Percentiles rank a stretch among this genome's conserved stretches.
phyloP scores from a whole-genome alignment of 768 basidiomycete species.

The Hygrophorus russula region DNA sequence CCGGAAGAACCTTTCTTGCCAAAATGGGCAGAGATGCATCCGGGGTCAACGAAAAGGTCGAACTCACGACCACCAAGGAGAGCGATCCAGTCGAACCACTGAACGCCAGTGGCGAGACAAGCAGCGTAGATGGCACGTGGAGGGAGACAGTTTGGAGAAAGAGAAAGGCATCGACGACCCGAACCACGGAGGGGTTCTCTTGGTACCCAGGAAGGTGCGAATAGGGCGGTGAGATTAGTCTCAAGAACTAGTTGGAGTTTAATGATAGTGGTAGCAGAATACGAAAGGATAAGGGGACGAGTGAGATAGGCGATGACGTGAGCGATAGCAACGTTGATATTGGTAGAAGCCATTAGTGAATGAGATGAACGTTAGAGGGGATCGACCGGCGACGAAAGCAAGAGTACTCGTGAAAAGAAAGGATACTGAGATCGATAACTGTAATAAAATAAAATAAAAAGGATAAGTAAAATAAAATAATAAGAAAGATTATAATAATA shows the following conservation, averaged over 20 bases:
- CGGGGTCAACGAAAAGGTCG: conserved; percentile 75
- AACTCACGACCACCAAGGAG: conserved; percentile 60
- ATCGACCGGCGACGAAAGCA: conserved; percentile 56
- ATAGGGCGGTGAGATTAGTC: conserved; percentile 61
- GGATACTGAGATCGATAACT: no score
- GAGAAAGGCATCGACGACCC: conserved; percentile 61
- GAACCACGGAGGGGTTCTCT: conserved; percentile 57
- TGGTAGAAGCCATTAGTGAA: conserved; percentile 20
- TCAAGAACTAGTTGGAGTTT: conserved; percentile 65
- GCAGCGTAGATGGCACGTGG: conserved; percentile 63
- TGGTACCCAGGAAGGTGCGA: conserved; percentile 54
- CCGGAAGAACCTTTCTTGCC: conserved; percentile 22
- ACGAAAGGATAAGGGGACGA: conserved; percentile 43
- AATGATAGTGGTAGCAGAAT: conserved; percentile 50
- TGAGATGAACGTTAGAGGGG: conserved; percentile 16
- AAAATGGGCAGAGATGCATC: conserved; percentile 60
- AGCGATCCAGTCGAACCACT: conserved; percentile 76
- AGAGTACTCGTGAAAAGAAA: conserved; percentile 20
- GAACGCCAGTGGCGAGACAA: conserved; percentile 56
- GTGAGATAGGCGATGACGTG: conserved; percentile 71
- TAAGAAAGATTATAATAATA: no score
- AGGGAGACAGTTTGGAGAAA: conserved; percentile 58
- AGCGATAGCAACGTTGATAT: conserved; percentile 56
- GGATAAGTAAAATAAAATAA: no score
- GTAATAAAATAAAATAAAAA: no score